Evolutionary conservation across 2,329 filamentous ascomycete genomes (phyloP).

Genomic region (Epicoccum sorghinum): DNA sequence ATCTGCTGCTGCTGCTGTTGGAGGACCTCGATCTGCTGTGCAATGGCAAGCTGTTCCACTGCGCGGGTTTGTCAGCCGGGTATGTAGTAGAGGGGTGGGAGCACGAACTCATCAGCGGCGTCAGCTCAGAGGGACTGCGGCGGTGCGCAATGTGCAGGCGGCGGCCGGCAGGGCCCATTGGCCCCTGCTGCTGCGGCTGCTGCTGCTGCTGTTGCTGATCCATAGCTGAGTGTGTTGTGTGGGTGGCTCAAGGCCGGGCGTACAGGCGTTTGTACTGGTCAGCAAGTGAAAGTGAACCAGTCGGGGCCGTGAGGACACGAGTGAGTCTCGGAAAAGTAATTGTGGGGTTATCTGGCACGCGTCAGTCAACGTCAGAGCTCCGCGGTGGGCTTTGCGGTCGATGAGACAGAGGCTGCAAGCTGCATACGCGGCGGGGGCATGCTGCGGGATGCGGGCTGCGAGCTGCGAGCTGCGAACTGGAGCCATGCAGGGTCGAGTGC

Average conservation of each 20-base stretch:
- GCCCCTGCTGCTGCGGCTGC: slow-evolving; percentile 53
- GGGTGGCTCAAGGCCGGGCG: slow-evolving; percentile 33
- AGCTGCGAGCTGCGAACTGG: slow-evolving; percentile 15
- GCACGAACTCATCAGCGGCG: slow-evolving; percentile 93
- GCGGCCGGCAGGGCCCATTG: slow-evolving; percentile 77
- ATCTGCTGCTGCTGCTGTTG: slow-evolving; percentile 99
- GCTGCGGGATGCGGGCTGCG: slow-evolving; percentile 5
- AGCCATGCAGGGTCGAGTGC: slow-evolving; percentile 29
- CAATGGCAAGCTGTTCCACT: slow-evolving; percentile 98
- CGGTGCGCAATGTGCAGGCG: slow-evolving; percentile 97
- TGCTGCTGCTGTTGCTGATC: slow-evolving; percentile 63
- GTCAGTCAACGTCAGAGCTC: slow-evolving; percentile 34
- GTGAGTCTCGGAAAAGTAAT: slow-evolving; percentile 28
- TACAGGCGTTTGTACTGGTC: slow-evolving; percentile 27
- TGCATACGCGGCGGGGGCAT: slow-evolving; percentile 21
- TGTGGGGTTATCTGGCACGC: slow-evolving; percentile 30
- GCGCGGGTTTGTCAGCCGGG: slow-evolving; percentile 32
- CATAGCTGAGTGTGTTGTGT: slow-evolving; percentile 44
- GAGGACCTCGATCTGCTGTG: slow-evolving; percentile 96
- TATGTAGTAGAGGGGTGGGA: slow-evolving; percentile 11
- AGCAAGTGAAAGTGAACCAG: slow-evolving; percentile 32
- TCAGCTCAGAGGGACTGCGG: slow-evolving; percentile 95
- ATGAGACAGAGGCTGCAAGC: slow-evolving; percentile 15
- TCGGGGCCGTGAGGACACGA: slow-evolving; percentile 31
- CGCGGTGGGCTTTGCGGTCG: background rate